Percentiles rank a stretch among this genome's conserved stretches.
phyloP scores from a whole-genome alignment of 1,284 basidiomycete species.

The Xanthoconium separans region DNA sequence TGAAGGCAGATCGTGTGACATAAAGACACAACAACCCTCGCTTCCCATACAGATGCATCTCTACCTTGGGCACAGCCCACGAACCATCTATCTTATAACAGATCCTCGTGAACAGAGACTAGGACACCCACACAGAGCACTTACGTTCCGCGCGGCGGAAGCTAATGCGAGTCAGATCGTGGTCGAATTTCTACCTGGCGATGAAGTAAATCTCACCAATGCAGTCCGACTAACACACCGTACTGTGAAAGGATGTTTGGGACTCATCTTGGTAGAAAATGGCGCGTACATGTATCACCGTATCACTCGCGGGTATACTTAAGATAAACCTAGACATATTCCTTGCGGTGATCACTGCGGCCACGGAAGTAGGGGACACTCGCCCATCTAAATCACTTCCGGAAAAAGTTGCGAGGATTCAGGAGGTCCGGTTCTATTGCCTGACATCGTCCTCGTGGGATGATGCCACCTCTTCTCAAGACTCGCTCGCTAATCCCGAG shows the following conservation, averaged over 20 bases:
- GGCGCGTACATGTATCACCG: conserved; percentile 42
- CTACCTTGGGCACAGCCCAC: conserved; percentile 62
- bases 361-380: conserved; percentile 78
- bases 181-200: conserved; percentile 78
- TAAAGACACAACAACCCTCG: background rate
- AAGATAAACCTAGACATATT: conserved; percentile 62
- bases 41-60: conserved; percentile 55
- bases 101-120: conserved; percentile 60
- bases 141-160: conserved; percentile 70
- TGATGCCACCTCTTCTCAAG: conserved; percentile 52
- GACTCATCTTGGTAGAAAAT: conserved; percentile 68
- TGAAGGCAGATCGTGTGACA: conserved; percentile 4
- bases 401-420: conserved; percentile 71
- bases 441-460: conserved; percentile 73
- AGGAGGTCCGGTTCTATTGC: conserved; percentile 78
- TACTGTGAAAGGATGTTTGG: conserved; percentile 79
- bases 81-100: conserved; percentile 71
- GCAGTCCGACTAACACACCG: conserved; percentile 63
- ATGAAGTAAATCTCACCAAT: conserved; percentile 66
- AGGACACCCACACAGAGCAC: conserved; percentile 57
- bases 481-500: conserved; percentile 51
- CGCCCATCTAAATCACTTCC: conserved; percentile 55
- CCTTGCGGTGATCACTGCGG: conserved; percentile 71
- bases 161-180: conserved; percentile 61
- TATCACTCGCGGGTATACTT: conserved; percentile 1